Base-by-base conservation (phyloP, 2,329 filamentous ascomycete species). In the Ceratocystis ficicola region DNA sequence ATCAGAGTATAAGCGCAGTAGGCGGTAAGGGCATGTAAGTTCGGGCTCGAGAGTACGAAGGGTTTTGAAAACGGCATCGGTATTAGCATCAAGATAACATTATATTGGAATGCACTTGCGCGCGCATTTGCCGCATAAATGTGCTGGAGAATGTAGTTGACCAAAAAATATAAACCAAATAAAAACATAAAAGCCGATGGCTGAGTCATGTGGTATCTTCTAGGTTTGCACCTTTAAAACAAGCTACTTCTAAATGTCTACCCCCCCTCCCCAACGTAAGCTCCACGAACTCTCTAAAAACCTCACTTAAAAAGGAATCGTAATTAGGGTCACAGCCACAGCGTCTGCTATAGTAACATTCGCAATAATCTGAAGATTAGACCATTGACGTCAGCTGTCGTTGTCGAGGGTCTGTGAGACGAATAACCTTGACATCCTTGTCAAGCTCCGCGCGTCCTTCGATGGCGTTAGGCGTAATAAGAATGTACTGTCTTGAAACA, bases 391-490 rank as follows among this genome's bases (percentile, higher is more conserved):
- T 66, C 12, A 68, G 50, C 5, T 32, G 80, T 61, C 78, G 77
- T 72, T 86, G 83, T 28, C 83, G 80, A 64, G 84, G 84, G 72
- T 86, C 84, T 22, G 77, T 80, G 68, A 86, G 74, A 57, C 87
- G 85, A 74, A 89, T 88, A 69, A 94, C 86, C 72, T 86, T 89
- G 68, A 95, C 89, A 72, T 95, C 90, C 66, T 80, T 80, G 68
- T 84, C 82, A 44, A 83, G 73, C 60, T 78, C 76, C 30, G 79
- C 80, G 71, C 81, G 75, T 70, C 81, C 79, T 74, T 85, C 78
- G 72, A 95, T 90, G 60, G 87, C 87, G 71, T 96, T 95, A 32
- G 94, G 94, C 1, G 93, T 96, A 73, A 99, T 99, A 65, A 99
- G 83, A 69, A 99, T 92, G 72, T 95, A 99, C 74, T 99, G 94